These are phyloP conservation scores for Entomortierella beljakovae DNA, from an alignment of 192 early-diverging fungal genomes.

Conservation along the genomic window DNA sequence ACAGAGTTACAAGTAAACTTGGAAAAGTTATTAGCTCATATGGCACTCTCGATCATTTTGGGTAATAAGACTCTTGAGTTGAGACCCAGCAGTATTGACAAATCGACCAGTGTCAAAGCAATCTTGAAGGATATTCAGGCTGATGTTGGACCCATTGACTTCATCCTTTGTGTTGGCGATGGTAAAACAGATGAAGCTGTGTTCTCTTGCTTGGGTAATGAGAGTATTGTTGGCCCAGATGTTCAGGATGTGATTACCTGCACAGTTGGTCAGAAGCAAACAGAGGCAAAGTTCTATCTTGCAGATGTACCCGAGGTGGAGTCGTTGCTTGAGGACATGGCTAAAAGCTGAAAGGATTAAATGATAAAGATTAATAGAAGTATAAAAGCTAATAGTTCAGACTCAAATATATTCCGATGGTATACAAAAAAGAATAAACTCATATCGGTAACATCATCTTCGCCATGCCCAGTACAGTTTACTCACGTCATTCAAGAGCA, in stretches of 20 bases:
- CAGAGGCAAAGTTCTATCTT: constrained; percentile 90
- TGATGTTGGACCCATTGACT: constrained; percentile 44
- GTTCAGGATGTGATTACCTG: constrained; percentile 74
- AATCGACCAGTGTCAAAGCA: constrained; percentile 86
- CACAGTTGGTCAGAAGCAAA: constrained; percentile 98
- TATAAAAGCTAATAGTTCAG: too few relatives aligned
- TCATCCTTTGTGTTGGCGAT: constrained; percentile 91
- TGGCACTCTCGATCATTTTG: constrained; percentile 93
- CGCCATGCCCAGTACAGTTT: too few relatives aligned
- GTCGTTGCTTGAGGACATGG: constrained; percentile 54
- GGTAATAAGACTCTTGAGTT: constrained; percentile 98
- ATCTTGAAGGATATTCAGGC: constrained; percentile 93
- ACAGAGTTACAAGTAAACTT: constrained; percentile 97
- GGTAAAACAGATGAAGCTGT: constrained; percentile 97
- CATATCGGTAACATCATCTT: too few relatives aligned
- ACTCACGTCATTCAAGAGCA: too few relatives aligned
- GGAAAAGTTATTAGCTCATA: constrained; percentile 93
- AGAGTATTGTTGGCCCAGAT: constrained; percentile 45
- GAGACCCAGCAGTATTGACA: constrained; percentile 93
- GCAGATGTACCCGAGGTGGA: constrained; percentile 72
- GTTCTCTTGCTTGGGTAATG: constrained; percentile 78
- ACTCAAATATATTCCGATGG: too few relatives aligned
- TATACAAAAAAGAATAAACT: too few relatives aligned
- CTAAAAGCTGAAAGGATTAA: constrained; percentile 29
- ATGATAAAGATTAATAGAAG: too few relatives aligned